These are phyloP conservation scores for Alternaria atra DNA, from an alignment of 2,329 filamentous ascomycete genomes.

Conservation along the genomic window DNA sequence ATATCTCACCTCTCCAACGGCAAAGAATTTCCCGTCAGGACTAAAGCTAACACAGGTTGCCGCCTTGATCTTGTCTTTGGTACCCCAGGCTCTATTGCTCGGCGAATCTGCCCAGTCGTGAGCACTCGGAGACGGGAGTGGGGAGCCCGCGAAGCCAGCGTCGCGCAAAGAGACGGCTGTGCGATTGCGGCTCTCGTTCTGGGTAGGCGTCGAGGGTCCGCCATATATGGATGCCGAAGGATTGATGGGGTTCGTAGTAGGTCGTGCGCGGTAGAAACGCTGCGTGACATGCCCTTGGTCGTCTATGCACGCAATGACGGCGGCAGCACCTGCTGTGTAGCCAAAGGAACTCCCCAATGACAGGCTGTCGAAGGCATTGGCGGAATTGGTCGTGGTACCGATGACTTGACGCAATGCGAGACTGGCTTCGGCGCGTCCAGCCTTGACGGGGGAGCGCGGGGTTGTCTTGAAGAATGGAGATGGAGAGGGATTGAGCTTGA, in stretches of 20 bases:
- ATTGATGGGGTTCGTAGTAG: conserved; percentile 73
- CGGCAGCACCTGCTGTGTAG: conserved; percentile 90
- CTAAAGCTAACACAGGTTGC: conserved; percentile 91
- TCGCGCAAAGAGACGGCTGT: conserved; percentile 65
- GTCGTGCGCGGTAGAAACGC: conserved; percentile 89
- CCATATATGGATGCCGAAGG: conserved; percentile 62
- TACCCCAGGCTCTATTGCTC: conserved; percentile 79
- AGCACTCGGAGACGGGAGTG: conserved; percentile 56
- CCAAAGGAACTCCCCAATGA: conserved; percentile 76
- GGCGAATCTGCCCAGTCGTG: conserved; percentile 67
- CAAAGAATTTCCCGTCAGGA: conserved; percentile 84
- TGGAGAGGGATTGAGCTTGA: conserved; percentile 69
- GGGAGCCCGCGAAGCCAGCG: conserved; percentile 53
- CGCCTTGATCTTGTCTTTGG: conserved; percentile 91
- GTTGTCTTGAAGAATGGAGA: conserved; percentile 71
- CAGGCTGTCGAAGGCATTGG: conserved; percentile 86
- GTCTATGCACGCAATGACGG: conserved; percentile 85
- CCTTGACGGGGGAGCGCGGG: conserved; percentile 69
- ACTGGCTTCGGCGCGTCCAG: conserved; percentile 55
- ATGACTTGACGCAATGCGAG: conserved; percentile 85
- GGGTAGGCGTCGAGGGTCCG: conserved; percentile 64
- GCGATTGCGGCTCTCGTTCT: conserved; percentile 63
- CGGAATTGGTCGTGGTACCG: conserved; percentile 85
- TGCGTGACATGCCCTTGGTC: conserved; percentile 72
- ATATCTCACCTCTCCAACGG: conserved; percentile 78